phyloP scores from a whole-genome alignment of 441 rosid genomes.

The Bocquillonia castaneifolia region DNA sequence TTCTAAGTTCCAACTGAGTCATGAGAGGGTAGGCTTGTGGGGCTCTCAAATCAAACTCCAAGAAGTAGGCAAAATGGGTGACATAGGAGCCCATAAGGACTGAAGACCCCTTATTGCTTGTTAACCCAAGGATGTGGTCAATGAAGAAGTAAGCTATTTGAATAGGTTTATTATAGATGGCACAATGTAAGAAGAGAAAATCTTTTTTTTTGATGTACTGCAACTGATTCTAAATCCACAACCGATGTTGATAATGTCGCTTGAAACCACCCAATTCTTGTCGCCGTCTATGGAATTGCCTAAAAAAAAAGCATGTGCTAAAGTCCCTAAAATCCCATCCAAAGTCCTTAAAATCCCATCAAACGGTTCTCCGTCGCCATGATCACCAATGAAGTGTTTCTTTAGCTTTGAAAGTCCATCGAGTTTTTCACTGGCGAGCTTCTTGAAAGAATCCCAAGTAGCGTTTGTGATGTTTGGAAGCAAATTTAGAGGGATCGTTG shows the following conservation, averaged over 20 bases:
- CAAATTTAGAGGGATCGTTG: slow-evolving; percentile 43
- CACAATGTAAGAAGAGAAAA: too few species aligned
- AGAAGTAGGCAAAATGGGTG: too few species aligned
- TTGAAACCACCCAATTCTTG: slow-evolving; percentile 67
- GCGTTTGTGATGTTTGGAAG: slow-evolving; percentile 31
- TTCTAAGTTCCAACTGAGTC: too few species aligned
- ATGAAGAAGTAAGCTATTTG: too few species aligned
- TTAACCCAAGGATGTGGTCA: too few species aligned
- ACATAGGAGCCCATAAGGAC: too few species aligned
- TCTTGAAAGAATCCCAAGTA: slow-evolving; percentile 54
- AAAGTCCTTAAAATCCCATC: too few species aligned
- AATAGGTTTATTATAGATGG: too few species aligned
- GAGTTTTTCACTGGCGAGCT: slow-evolving; percentile 43
- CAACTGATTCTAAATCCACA: slow-evolving; percentile 81
- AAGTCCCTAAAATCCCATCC: slow-evolving; percentile 64
- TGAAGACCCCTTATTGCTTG: too few species aligned
- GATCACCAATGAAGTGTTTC: slow-evolving; percentile 60
- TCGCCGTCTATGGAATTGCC: slow-evolving; percentile 69
- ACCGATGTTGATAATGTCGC: slow-evolving; percentile 39
- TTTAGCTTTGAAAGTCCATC: slow-evolving; percentile 49
- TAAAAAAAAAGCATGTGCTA: slow-evolving; percentile 91
- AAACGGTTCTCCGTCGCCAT: slow-evolving; percentile 80
- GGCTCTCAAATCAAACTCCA: too few species aligned
- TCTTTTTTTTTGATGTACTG: slow-evolving; percentile 82
- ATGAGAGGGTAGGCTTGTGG: too few species aligned